A percentile compares a stretch with the other conserved stretches of the same genome.
These are phyloP conservation scores for Harringtonia lauricola DNA, from an alignment of 2,329 filamentous ascomycete genomes.

Conservation along the genomic window DNA sequence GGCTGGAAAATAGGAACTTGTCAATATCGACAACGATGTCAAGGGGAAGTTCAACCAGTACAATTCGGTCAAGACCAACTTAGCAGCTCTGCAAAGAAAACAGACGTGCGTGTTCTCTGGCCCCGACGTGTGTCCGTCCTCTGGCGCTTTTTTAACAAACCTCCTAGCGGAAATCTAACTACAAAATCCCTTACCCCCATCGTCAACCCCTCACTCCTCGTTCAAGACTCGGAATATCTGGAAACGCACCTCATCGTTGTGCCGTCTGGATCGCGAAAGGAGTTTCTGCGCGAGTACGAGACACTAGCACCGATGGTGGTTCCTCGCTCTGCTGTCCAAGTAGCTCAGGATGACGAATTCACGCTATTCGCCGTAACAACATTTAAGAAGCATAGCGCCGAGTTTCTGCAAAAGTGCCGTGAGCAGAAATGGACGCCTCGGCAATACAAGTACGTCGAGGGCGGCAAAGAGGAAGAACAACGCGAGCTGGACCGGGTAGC, in stretches of 20 bases:
- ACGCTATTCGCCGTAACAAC: conserved; percentile 78
- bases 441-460: conserved; percentile 87
- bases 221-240: conserved; percentile 90
- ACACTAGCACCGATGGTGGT: conserved; percentile 85
- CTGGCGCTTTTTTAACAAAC: background rate
- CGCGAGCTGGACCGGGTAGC: conserved; percentile 73
- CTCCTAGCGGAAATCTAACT: conserved; percentile 69
- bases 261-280: conserved; percentile 67
- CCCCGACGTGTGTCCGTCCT: conserved; percentile 3
- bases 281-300: conserved; percentile 85
- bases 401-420: conserved; percentile 85
- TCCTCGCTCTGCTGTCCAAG: conserved; percentile 69
- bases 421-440: conserved; percentile 92
- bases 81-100: conserved; percentile 71
- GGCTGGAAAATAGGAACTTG: conserved; percentile 55
- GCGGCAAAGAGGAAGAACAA: conserved; percentile 79
- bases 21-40: conserved; percentile 90
- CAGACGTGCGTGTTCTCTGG: conserved; percentile 51
- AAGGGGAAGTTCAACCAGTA: conserved; percentile 92
- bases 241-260: conserved; percentile 92
- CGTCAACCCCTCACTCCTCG: conserved; percentile 66
- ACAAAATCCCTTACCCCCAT: conserved; percentile 90
- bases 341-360: conserved; percentile 84
- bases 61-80: conserved; percentile 77
- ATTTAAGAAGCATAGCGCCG: conserved; percentile 81